Percentiles rank a stretch among this genome's conserved stretches.
These are phyloP conservation scores for Atkinsonella hypoxylon DNA, from an alignment of 2,329 filamentous ascomycete genomes.

Conservation along the genomic window DNA sequence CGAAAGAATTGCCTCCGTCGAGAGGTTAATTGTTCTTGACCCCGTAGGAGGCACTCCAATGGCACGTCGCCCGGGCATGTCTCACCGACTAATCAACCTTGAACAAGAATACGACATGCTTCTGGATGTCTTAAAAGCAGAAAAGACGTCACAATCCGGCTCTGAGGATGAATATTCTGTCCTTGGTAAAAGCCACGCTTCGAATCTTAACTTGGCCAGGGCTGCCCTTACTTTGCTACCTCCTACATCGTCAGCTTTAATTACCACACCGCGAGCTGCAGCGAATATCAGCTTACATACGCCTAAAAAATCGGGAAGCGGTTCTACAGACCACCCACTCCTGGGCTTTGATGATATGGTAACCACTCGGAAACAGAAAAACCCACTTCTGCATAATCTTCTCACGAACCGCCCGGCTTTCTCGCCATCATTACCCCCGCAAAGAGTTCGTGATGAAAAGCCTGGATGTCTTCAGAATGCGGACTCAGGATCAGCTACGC, in stretches of 20 bases:
- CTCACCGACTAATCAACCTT: conserved; percentile 67
- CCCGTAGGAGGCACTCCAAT: conserved; percentile 75
- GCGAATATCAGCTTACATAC: conserved; percentile 31
- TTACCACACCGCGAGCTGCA: conserved; percentile 78
- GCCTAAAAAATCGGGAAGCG: not conserved
- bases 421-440: conserved; percentile 77
- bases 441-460: conserved; percentile 38
- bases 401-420: conserved; percentile 89
- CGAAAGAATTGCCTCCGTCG: conserved; percentile 50
- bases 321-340: conserved; percentile 38
- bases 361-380: conserved; percentile 46
- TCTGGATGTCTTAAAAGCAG: conserved; percentile 42
- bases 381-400: conserved; percentile 89
- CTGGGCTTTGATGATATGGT: conserved; percentile 36
- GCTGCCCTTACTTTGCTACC: conserved; percentile 65
- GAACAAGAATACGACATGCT: conserved; percentile 76
- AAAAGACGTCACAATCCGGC: conserved; percentile 7
- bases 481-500: conserved; percentile 48
- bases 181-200: conserved; percentile 35
- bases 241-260: conserved; percentile 71
- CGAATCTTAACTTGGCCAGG: conserved; percentile 64
- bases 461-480: conserved; percentile 20
- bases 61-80: conserved; percentile 24
- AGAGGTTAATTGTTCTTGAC: conserved; percentile 82
- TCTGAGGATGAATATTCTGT: not conserved